Evolutionary conservation across 345 rosid genomes (phyloP).

Genomic region (Boechera retrofracta): DNA sequence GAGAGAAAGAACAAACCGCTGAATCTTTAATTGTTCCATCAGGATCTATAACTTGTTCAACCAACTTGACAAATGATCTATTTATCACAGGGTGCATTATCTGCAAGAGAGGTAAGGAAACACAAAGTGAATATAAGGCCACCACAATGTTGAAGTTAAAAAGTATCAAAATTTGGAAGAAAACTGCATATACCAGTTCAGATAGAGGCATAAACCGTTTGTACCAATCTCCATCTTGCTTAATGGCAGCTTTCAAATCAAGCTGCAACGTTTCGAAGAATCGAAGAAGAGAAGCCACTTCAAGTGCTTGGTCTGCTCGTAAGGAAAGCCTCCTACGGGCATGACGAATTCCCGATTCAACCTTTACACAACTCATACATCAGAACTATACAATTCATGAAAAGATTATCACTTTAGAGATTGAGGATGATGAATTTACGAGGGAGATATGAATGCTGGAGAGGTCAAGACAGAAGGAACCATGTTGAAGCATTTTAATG

Average conservation of each 20-base stretch:
- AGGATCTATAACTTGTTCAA: slow-evolving; percentile 71
- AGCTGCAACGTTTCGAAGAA: slow-evolving; percentile 68
- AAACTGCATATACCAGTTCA: slow-evolving; percentile 57
- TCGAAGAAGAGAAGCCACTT: slow-evolving; percentile 62
- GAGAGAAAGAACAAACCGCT: slow-evolving; percentile 63
- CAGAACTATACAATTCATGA: background rate
- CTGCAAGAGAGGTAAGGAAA: slow-evolving; percentile 49
- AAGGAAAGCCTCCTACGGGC: slow-evolving; percentile 56
- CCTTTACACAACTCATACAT: slow-evolving; percentile 50
- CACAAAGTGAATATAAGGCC: slow-evolving; percentile 5
- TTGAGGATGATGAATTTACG: slow-evolving; percentile 32
- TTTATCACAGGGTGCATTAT: slow-evolving; percentile 61
- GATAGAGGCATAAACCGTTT: slow-evolving; percentile 77
- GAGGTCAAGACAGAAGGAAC: slow-evolving; percentile 70
- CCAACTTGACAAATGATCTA: slow-evolving; percentile 59
- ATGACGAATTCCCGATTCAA: slow-evolving; percentile 56
- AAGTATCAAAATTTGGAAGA: background rate
- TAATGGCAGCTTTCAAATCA: slow-evolving; percentile 67
- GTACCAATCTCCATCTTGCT: slow-evolving; percentile 74
- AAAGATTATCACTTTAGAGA: background rate
- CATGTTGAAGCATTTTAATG: slow-evolving; percentile 70
- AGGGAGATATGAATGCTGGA: slow-evolving; percentile 54
- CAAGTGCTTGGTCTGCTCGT: slow-evolving; percentile 64
- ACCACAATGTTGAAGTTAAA: slow-evolving; percentile 7
- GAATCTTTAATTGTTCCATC: slow-evolving; percentile 88